Evolutionary conservation across 2,329 filamentous ascomycete species (phyloP).

Genomic region (Thyridium curvatum): DNA sequence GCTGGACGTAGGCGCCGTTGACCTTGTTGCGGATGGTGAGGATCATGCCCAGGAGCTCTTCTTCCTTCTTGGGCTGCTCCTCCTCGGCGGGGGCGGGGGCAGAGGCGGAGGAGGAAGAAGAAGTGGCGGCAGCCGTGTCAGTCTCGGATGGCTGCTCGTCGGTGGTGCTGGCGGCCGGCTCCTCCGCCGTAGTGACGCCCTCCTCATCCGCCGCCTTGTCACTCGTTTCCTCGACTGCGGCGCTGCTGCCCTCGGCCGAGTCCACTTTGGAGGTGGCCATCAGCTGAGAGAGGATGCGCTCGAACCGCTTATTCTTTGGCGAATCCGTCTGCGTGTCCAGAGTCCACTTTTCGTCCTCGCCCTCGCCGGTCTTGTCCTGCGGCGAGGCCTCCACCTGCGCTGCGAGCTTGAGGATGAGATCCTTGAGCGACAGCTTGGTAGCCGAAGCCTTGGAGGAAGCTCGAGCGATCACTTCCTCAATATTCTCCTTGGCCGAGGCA

Average conservation of each 20-base stretch:
- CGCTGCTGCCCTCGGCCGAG: not conserved
- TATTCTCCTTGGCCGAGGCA: slow-evolving; percentile 7
- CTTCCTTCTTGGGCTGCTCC: not conserved
- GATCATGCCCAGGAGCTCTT: slow-evolving; percentile 60
- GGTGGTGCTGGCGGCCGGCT: too few species aligned
- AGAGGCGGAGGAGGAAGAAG: too few species aligned
- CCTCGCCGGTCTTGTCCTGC: slow-evolving; percentile 7
- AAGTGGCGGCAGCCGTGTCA: too few species aligned
- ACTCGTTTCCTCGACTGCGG: not conserved
- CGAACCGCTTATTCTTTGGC: slow-evolving; percentile 41
- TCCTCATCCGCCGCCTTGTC: slow-evolving; percentile 3
- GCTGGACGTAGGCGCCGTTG: slow-evolving; percentile 55
- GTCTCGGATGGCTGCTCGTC: too few species aligned
- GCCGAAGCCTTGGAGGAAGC: too few species aligned
- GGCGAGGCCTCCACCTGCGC: slow-evolving; percentile 31
- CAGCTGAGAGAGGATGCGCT: slow-evolving; percentile 43
- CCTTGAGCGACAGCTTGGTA: slow-evolving; percentile 26
- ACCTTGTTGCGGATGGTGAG: slow-evolving; percentile 68
- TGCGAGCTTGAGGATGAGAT: slow-evolving; percentile 47
- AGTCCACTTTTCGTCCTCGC: slow-evolving; percentile 11
- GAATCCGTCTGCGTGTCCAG: slow-evolving; percentile 19
- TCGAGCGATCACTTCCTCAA: slow-evolving; percentile 2
- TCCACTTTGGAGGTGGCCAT: slow-evolving; percentile 30
- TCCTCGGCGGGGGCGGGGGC: too few species aligned
- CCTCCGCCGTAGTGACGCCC: not conserved